A percentile compares a stretch with the other conserved stretches of the same genome.
Evolutionary conservation across 345 rosid species (phyloP).

Genomic region (Moricandia arvensis): DNA sequence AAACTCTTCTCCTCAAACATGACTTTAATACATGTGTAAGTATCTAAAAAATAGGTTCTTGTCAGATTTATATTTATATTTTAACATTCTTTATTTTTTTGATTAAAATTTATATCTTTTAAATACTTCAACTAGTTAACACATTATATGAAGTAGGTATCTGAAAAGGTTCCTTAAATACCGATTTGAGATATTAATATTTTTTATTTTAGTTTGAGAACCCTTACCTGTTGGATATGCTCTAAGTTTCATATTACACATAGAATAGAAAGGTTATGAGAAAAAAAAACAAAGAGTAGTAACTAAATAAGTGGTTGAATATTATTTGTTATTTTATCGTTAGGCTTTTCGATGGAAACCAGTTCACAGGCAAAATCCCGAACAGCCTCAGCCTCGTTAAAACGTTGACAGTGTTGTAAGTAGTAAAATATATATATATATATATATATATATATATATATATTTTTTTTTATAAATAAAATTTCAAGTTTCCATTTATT

Average conservation of each 20-base stretch:
- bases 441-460: too few relatives aligned
- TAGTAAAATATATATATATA: too few relatives aligned
- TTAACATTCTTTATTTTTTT: too few relatives aligned
- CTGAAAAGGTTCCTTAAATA: too few relatives aligned
- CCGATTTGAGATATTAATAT: too few relatives aligned
- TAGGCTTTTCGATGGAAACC: constrained; percentile 81
- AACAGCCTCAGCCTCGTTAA: constrained; percentile 57
- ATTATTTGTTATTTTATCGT: not conserved
- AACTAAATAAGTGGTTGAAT: not conserved
- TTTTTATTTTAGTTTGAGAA: too few relatives aligned
- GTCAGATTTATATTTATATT: too few relatives aligned
- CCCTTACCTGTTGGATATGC: too few relatives aligned
- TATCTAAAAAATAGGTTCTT: too few relatives aligned
- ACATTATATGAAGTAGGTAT: too few relatives aligned
- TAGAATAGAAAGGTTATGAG: not conserved
- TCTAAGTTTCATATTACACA: not conserved
- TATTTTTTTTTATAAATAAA: not conserved
- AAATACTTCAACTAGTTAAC: too few relatives aligned
- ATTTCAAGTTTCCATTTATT: not conserved
- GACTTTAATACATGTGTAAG: constrained; percentile 74
- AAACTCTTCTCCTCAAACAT: constrained; percentile 63
- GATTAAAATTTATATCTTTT: too few relatives aligned
- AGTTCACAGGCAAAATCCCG: constrained; percentile 58
- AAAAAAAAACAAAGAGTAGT: not conserved
- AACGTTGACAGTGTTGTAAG: constrained; percentile 69